Evolutionary conservation across 306 rosid genomes (phyloP), one percentile per base, ranked within the genome.

Genomic region (Cicer judaicum): DNA sequence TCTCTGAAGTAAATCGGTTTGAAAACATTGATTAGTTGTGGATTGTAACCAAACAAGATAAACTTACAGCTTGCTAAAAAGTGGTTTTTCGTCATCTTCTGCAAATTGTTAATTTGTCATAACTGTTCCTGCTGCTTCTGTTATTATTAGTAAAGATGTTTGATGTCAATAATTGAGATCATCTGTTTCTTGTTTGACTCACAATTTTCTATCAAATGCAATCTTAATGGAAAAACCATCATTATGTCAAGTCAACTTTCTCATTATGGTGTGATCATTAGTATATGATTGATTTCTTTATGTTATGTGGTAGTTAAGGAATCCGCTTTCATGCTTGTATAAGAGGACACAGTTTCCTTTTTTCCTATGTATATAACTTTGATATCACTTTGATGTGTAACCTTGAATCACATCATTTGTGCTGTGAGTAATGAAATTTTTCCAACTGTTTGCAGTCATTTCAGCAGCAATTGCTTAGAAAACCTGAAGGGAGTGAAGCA

Each of bases 401-500:
- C 65, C 78, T 68, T 36, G 63, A 12, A 43, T n/a, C 72, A 8
- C n/a, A 39, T 42, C 34, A 72, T 78, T 62, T 69, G 42, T 68
- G 44, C 66, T 57, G 56, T 47, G 52, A 73, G 60, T 73, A 9
- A 50, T 77, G 72, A 66, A 54, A 46, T 53, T 10, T 70, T 57
- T 42, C 77, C 60, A 69, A 79, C 76, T 70, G 7, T 10, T 75
- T 87, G 83, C 87, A 91, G 98, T 85, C 92, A 67, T 72, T 90
- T 72, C 98, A 88, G 67, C 96, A 89, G 39, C 96, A 91, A 63
- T 84, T 88, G 56, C 89, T 87, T 52, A 86, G 97, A 85, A 91
- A 88, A 81, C 80, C 97, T 75, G 98, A 91, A 83, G 97, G 96
- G 75, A 90, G 79, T 60, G 98, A 94, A 85, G 76, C 94, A 71